Conservation (phyloP, 2,329 filamentous ascomycete species). For the Leptodontidium sp. region DNA sequence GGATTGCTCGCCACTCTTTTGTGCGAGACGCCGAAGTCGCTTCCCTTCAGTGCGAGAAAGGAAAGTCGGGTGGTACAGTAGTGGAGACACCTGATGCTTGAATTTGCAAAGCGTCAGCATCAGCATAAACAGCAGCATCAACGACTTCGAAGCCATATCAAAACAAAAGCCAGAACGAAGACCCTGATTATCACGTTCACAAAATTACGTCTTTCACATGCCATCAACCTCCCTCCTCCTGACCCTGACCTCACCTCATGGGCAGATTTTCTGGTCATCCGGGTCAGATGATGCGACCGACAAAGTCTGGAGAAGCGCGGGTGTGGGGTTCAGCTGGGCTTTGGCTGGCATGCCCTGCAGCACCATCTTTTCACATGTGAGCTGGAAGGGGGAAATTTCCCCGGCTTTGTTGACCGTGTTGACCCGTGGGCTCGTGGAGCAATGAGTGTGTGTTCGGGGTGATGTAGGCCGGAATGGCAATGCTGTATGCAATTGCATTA, state of each 20-base stretch:
- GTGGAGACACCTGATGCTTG: background rate
- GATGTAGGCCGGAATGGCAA: conserved; percentile 2
- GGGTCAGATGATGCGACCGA: conserved; percentile 26
- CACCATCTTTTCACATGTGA: conserved; percentile 5
- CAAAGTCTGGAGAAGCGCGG: conserved; percentile 30
- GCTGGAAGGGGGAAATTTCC: conserved; percentile 20
- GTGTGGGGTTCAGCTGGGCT: conserved; percentile 23
- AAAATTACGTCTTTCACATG: conserved; percentile 29
- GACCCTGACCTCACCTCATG: conserved; percentile 1
- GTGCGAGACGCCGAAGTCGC: conserved; percentile 21
- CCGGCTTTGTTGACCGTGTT: conserved; percentile 11
- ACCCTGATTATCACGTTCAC: conserved; percentile 25
- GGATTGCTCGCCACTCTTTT: conserved; percentile 18
- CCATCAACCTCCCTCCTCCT: conserved; percentile 6
- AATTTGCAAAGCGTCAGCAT: background rate
- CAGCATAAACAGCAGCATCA: background rate
- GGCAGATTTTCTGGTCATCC: conserved; percentile 25
- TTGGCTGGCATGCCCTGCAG: background rate
- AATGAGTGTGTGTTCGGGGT: background rate
- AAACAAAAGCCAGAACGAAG: background rate
- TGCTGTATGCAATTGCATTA: background rate
- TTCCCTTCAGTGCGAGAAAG: background rate
- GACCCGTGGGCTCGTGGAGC: background rate
- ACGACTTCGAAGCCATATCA: conserved; percentile 12
- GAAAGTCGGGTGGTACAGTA: background rate